A percentile compares a stretch with the other conserved stretches of the same genome.
These are phyloP conservation scores for Trypanosoma lewisi DNA, from an alignment of 208 protist species.

Conservation along the genomic window DNA sequence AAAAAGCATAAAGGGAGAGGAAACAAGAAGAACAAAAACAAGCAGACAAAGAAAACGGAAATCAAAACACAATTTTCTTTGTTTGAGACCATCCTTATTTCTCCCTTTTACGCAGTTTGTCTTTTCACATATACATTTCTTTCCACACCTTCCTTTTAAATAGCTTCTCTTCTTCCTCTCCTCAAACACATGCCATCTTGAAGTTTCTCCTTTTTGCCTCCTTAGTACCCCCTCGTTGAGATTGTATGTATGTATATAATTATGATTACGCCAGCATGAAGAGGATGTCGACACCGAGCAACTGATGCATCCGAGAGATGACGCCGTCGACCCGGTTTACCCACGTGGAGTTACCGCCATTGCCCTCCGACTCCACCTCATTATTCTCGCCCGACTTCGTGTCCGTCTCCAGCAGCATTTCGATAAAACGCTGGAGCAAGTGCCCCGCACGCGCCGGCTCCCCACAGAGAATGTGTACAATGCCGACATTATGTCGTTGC, in stretches of 20 bases:
- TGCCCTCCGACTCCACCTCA: conserved; percentile 5
- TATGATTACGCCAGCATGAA: conserved; percentile 45
- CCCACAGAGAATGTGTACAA: conserved; percentile 55
- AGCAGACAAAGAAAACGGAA: conserved; percentile 8
- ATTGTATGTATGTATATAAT: too few species aligned
- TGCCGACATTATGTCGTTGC: conserved; percentile 4
- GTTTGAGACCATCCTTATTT: neutral
- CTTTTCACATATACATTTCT: neutral
- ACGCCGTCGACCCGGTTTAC: conserved; percentile 54
- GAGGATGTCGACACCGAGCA: conserved; percentile 66
- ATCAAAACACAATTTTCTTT: conserved; percentile 4
- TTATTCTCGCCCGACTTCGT: conserved; percentile 13
- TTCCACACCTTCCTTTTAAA: neutral
- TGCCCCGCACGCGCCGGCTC: conserved; percentile 47
- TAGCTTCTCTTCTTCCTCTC: neutral
- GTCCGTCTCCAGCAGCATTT: conserved; percentile 39
- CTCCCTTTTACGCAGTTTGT: neutral
- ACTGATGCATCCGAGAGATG: conserved; percentile 41
- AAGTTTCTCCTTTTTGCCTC: too few species aligned
- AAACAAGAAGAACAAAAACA: neutral
- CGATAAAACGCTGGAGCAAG: conserved; percentile 56
- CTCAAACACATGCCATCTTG: neutral
- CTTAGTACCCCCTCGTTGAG: too few species aligned
- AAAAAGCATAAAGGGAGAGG: conserved; percentile 7
- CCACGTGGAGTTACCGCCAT: conserved; percentile 35